These are phyloP conservation scores for Lycium barbarum DNA, from an alignment of 257 asterid species.

Conservation along the genomic window DNA sequence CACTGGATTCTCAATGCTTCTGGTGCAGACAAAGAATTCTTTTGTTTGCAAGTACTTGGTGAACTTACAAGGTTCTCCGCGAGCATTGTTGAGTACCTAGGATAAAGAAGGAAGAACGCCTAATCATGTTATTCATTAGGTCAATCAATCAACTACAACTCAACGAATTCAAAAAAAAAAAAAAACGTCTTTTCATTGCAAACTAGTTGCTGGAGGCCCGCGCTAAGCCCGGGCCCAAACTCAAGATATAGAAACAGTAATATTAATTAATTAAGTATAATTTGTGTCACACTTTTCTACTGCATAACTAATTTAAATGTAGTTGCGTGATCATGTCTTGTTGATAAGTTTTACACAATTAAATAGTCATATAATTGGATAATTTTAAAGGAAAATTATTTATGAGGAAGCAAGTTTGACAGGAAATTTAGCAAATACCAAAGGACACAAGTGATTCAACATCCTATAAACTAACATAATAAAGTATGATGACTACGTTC, in stretches of 20 bases:
- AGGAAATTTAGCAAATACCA: background rate
- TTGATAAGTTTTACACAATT: background rate
- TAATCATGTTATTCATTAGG: conserved; percentile 21
- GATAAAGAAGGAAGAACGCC: conserved; percentile 32
- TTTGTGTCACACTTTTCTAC: background rate
- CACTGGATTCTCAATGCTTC: conserved; percentile 47
- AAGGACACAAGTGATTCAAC: background rate
- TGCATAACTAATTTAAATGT: background rate
- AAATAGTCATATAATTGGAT: background rate
- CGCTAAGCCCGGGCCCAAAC: background rate
- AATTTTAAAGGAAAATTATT: background rate
- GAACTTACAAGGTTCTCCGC: conserved; percentile 93
- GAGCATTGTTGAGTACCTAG: conserved; percentile 96
- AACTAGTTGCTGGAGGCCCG: background rate
- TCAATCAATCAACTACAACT: background rate
- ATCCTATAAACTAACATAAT: background rate
- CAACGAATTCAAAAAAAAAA: background rate
- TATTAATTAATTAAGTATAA: background rate
- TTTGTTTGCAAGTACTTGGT: conserved; percentile 53
- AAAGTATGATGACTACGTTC: too few species aligned
- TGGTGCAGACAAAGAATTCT: conserved; percentile 46
- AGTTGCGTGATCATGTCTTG: background rate
- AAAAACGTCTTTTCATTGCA: background rate
- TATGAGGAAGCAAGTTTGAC: background rate
- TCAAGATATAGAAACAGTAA: background rate